Evolutionary conservation across 2,329 filamentous ascomycete species (phyloP), one percentile per base, ranked within the genome.

Genomic region (Aspergillus luchuensis): DNA sequence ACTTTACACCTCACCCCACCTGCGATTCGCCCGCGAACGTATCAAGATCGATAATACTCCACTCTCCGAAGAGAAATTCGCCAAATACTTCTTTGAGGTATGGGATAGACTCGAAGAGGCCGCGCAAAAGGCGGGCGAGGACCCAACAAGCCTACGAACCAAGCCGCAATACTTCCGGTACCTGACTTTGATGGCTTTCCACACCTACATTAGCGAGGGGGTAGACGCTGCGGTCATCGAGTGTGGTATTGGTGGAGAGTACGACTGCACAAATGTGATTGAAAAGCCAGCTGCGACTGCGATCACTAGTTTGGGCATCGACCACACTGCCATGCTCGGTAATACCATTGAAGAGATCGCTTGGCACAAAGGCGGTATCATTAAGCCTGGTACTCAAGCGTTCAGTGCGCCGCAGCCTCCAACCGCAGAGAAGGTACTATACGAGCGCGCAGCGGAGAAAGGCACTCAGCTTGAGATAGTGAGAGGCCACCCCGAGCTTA

Each of bases 121-220:
- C 8, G 83, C 81, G 1, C 80, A 81, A 13, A 76, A 81, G 0
- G 82, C 81, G 13, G 85, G 86, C 0, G 68, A 77, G 49, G 77
- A 84, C 53, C 82, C 87, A 1, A 74, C 77, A n/a, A 77, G 77
- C 17, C 78, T 80, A 0, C 78, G 76, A 1, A 85, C 86, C 1
- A 96, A 96, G 74, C 95, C 95, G 0, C 90, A 92, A 55, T 98
- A 96, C 76, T 98, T 98, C 75, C 89, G 94, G 28, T 97, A 91
- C 72, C 76, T 99, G 71, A 97, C 94, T 0, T 82, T 99, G 39
- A 85, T 97, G 79, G 93, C 93, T 1, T 86, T 96, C 69, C 92
- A 96, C 70, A 84, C 89, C 1, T 99, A 96, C 68, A 71, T 96
- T 25, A 76, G 82, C 51, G 89, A 95, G 73, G 88, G 89, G 1